Base-by-base conservation (phyloP, 139 green algal species). In the Chlamydomonas incerta region DNA sequence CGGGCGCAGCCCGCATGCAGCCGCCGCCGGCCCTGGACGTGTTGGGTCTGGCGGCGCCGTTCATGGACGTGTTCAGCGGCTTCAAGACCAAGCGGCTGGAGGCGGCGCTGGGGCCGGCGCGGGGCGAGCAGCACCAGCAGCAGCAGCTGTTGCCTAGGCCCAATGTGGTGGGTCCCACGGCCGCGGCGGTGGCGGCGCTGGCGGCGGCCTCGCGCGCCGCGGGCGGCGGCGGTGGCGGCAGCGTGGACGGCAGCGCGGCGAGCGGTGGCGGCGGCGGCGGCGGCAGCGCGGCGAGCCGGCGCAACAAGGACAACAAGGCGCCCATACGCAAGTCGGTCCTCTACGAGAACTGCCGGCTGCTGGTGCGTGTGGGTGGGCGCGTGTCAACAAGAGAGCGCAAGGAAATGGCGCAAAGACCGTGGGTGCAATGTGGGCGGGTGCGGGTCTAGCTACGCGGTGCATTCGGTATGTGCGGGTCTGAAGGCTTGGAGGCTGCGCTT, bases 261-360 rank as follows among this genome's bases (percentile, higher is more conserved):
- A 31, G 34, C 26, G 70, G 35, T 8, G 70, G 29, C 20, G 70
- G 41, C 57, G 0, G 37, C 17, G 34, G 11, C 8, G 11, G 69
- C 34, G 69, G 9, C 70, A 57, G 37, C 37, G 23, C 10, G 11
- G 11, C 11, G 50, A 20, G 11, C 50, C 50, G 70, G 70, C 70
- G 1, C 14, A n/a, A 33, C 26, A 58, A 63, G 47, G 28, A 41
- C 10, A 26, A 21, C 72, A 73, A 73, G 58, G 71, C 81, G 41
- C 81, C 70, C 15, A 74, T 60, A 0, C 70, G 86, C 57, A 90
- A 90, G 86, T 79, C 46, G 0, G 80, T 79, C 72, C 86, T 90
- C 46, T 90, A 90, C 34, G 86, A 90, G 80, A 90, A 90, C 63
- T 90, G 86, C 72, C 47, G 80, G 10, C 63, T 90, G 28, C 72